Base-by-base conservation (phyloP, 2,329 filamentous ascomycete species). In the Karstenula rhodostoma region DNA sequence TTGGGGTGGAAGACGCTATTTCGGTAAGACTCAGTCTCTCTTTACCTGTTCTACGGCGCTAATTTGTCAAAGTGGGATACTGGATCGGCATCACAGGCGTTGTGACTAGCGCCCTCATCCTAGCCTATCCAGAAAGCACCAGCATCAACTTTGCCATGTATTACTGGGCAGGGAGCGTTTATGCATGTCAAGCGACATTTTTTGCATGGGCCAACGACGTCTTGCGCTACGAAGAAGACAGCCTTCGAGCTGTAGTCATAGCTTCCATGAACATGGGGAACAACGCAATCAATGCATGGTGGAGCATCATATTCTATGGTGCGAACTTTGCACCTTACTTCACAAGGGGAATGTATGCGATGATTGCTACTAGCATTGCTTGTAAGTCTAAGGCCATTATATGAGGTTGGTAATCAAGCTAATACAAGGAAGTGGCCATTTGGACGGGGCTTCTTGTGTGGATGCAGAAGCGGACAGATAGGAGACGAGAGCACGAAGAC, bases 161-260 rank as follows among this genome's bases (percentile, higher is more conserved):
- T 67, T 91, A 91, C 73, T 89, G 86, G 85, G 87, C 89, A 0
- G 90, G 90, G 0, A 80, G 84, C 3, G 87, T 91, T 0, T 92
- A 92, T 66, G 89, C 89, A 0, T 90, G 89, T 68, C 89, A 92
- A 74, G 89, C 90, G 0, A 90, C 87, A 0, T 91, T 92, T 67
- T 92, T 92, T 66, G 89, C 90, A 0, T 92, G 89, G 89, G 89
- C 88, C 23, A 92, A 92, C 66, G 89, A 91, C 67, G 86, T 87
- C 2, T 85, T 90, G 79, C 82, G 87, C 8, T 84, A 85, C 57
- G 85, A 90, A 67, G 86, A 90, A 60, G 84, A 85, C 22, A 83
- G 87, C 48, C 84, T 89, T 65, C 81, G 90, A 4, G 87, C 84
- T 2, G 83, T 92, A 1, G 89, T 92, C 0, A 84, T 92, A 37